Percentiles rank a stretch among this genome's conserved stretches.
Conservation (phyloP, 2,329 filamentous ascomycete genomes). For the Exophiala sp. region DNA sequence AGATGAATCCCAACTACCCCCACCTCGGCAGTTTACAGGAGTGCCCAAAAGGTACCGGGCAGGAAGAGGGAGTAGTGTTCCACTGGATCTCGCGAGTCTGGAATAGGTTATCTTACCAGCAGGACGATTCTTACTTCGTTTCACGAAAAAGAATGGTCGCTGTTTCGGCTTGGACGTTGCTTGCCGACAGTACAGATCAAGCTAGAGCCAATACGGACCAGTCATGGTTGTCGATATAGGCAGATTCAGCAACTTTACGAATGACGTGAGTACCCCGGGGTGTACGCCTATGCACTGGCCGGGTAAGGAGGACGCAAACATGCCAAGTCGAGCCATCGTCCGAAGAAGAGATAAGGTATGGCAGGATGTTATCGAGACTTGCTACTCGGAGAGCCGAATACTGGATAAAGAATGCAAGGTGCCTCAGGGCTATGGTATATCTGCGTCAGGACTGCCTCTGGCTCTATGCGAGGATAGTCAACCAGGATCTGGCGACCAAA, state of each 20-base stretch:
- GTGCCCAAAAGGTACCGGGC: constrained; percentile 75
- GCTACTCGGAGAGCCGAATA: not conserved
- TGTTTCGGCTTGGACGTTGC: too few species aligned
- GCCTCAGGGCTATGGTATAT: not conserved
- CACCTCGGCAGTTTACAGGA: constrained; percentile 74
- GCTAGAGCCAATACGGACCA: too few species aligned
- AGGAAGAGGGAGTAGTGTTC: constrained; percentile 88
- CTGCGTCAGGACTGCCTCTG: not conserved
- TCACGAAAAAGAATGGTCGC: too few species aligned
- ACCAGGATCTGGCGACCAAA: too few species aligned
- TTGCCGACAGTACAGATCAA: too few species aligned
- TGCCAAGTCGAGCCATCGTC: not conserved
- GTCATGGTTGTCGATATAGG: too few species aligned
- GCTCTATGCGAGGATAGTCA: too few species aligned
- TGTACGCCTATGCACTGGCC: not conserved
- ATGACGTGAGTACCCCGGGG: too few species aligned
- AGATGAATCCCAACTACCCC: constrained; percentile 72
- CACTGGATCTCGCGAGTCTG: constrained; percentile 60
- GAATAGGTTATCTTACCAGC: constrained; percentile 9
- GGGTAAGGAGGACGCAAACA: not conserved
- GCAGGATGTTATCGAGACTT: not conserved
- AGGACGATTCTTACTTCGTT: not conserved
- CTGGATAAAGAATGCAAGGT: not conserved
- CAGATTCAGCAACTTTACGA: too few species aligned
- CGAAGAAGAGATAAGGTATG: too few species aligned